Evolutionary conservation across 306 rosid species (phyloP).

Genomic region (Medicago arabica): DNA sequence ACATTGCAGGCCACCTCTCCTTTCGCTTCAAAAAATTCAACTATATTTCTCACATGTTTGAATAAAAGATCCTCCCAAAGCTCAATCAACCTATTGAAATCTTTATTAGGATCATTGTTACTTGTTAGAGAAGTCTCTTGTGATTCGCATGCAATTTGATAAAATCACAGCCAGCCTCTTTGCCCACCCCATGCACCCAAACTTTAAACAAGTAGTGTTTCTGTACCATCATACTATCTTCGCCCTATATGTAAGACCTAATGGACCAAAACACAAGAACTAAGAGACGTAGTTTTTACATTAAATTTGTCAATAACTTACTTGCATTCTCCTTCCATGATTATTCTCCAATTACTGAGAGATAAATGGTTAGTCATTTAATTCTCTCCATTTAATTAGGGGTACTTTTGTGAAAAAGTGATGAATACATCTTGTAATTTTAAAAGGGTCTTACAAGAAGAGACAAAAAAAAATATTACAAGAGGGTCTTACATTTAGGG

Average conservation of each 20-base stretch:
- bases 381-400: background rate
- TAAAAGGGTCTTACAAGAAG: background rate
- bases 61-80: conserved; percentile 31
- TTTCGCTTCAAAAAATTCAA: conserved; percentile 22
- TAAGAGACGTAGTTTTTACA: background rate
- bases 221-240: background rate
- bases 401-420: background rate
- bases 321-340: background rate
- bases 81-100: conserved; percentile 19
- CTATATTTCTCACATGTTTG: background rate
- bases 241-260: background rate
- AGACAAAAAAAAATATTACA: background rate
- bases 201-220: conserved; percentile 11
- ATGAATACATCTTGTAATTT: background rate
- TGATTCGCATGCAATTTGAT: conserved; percentile 2
- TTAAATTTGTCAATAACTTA: background rate
- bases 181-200: conserved; percentile 26
- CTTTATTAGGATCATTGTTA: background rate
- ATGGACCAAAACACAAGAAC: background rate
- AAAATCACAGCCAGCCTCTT: conserved; percentile 23
- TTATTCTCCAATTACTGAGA: background rate
- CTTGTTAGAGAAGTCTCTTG: conserved; percentile 16
- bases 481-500: background rate
- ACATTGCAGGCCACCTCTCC: conserved; percentile 20
- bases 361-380: background rate